Base-by-base conservation (phyloP, 2,329 filamentous ascomycete species). In the Penicillium sp. region DNA sequence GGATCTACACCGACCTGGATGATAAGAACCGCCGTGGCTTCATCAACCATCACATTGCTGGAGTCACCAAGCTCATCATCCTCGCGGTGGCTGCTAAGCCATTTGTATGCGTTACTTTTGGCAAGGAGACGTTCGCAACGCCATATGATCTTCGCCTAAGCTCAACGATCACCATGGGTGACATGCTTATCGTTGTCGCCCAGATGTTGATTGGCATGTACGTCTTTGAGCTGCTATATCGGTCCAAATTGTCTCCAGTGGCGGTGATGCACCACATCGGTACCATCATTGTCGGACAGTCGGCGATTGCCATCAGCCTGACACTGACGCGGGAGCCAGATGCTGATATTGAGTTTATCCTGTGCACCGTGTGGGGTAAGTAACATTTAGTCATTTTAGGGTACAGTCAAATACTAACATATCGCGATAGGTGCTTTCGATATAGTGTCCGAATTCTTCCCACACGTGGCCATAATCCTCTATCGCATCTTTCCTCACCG, bases 131-230 rank as follows among this genome's bases (percentile, higher is more conserved):
- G 2, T 72, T 81, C 35, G 69, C 76, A 19, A 72, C 73, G 0
- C 72, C 70, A 0, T 78, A 73, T 38, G 69, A 65, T 0, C 67
- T 65, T 0, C 45, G n/a, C 15, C 4, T 49, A 17, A 73, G 71
- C 1, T 73, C 71, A 3, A 24, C 33, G 0, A 74, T 80, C n/a
- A 79, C 72, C 0, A 66, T 79, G 68, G 80, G 80, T 0, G 80
- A 82, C 65, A 60, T 81, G 0, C 63, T 82, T 19, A 68, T 81
- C 12, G 68, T 80, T 1, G 73, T 72, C 3, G 72, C 78, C 5
- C 78, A 82, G 53, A 73, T 81, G 64, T 68, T 82, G 30, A 77
- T 79, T 15, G 78, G 70, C n/a, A 82, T 82, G 78, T 82, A 82
- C 59, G 67, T 81, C 13, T 82, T 81, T 54, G 81, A 82, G 65